Base-by-base conservation (phyloP, 2,329 filamentous ascomycete species). In the Beauveria pseudobassiana region DNA sequence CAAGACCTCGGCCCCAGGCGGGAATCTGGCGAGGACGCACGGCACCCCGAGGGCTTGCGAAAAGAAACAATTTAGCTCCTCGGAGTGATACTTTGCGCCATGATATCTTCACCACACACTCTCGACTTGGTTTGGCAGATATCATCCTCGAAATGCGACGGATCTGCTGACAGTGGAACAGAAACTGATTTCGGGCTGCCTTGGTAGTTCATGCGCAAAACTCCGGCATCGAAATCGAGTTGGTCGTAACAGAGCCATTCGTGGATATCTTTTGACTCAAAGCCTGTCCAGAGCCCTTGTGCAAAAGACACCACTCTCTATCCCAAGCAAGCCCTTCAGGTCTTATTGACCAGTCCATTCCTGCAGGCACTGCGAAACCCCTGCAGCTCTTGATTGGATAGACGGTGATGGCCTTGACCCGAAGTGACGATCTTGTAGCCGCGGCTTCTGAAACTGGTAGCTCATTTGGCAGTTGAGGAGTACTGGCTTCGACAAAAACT, bases 361-460 rank as follows among this genome's bases (percentile, higher is more conserved):
- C 81, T 0, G 75, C 64, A 1, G 91, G 88, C 34, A 98, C 80
- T 42, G 78, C 78, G 72, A 89, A 96, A 0, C 90, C 90, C 18
- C 87, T 90, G 69, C 95, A 98, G 71, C 92, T 96, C 74, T 99
- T 99, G 70, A 99, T 93, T 0, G 95, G 95, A 69, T 92, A 99
- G 1, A 98, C 83, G 1, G 81, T 85, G 18, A 93, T 81, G 59
- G 79, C 80, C 64, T 88, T 84, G n/a, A 91, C 79, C 60, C 63
- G 66, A 8, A 76, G 62, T 52, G 59, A 28, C 12, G 62, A 26
- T 16, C 26, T 50, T n/a, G 20, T 40, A 18, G 8, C 3, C 42
- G 46, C 22, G 3, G 26, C 20, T 28, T 1, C 26, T 9, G 46
- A 7, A 7, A 45, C 28, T 5, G 34, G 26, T 18, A 52, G n/a